These are phyloP conservation scores for Niebla homalea DNA, from an alignment of 495 filamentous ascomycete species.

Conservation along the genomic window DNA sequence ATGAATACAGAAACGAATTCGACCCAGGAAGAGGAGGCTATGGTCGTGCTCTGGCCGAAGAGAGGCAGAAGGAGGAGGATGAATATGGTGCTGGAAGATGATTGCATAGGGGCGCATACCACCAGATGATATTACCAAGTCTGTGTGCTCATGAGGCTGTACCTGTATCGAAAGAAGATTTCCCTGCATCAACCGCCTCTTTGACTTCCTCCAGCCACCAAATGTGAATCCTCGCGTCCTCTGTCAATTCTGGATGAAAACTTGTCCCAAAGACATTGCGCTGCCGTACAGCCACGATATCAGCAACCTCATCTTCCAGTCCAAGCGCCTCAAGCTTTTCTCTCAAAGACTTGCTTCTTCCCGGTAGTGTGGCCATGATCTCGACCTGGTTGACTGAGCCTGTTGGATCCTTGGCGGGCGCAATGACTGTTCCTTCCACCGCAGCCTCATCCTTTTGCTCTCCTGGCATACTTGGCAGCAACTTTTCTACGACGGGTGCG, in stretches of 20 bases:
- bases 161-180: neutral
- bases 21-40: conserved; percentile 88
- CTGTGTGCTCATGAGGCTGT: neutral
- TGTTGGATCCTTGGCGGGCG: conserved; percentile 43
- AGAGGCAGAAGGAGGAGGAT: conserved; percentile 47
- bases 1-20: conserved; percentile 93
- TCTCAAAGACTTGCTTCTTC: conserved; percentile 28
- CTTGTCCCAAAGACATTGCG: conserved; percentile 93
- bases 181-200: neutral
- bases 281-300: conserved; percentile 83
- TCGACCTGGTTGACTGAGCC: conserved; percentile 33
- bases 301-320: conserved; percentile 43
- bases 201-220: conserved; percentile 83
- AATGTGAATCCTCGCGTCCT: conserved; percentile 74
- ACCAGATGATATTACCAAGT: neutral
- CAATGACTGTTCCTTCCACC: conserved; percentile 50
- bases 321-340: conserved; percentile 27
- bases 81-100: conserved; percentile 40
- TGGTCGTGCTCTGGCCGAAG: conserved; percentile 52
- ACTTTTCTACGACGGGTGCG: conserved; percentile 80
- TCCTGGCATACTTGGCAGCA: conserved; percentile 45
- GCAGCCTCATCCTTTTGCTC: conserved; percentile 36
- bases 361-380: conserved; percentile 37
- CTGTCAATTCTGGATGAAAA: conserved; percentile 91
- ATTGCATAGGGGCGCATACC: neutral